Evolutionary conservation across 1,284 basidiomycete species (phyloP).

Genomic region (Cerioporus squamosus): DNA sequence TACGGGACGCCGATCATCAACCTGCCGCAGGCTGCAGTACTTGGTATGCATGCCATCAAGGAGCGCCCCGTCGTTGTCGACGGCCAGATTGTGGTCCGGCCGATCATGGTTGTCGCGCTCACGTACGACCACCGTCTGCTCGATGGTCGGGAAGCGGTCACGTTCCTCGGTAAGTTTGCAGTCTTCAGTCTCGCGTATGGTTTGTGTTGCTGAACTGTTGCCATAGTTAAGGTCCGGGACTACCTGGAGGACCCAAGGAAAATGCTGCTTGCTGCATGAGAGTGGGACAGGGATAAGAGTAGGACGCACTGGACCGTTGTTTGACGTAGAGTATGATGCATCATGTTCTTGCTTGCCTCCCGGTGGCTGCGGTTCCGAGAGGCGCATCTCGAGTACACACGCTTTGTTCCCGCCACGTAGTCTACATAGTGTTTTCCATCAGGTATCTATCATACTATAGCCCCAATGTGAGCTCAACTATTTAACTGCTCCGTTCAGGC

Average conservation of each 20-base stretch:
- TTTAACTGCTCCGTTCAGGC: no score
- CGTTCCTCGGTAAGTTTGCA: slow-evolving; percentile 85
- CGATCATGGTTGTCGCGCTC: slow-evolving; percentile 94
- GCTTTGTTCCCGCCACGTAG: no score
- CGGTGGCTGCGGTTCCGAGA: no score
- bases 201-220: background rate
- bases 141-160: slow-evolving; percentile 96
- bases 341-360: no score
- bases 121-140: slow-evolving; percentile 97
- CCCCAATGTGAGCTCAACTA: no score
- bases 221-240: slow-evolving; percentile 69
- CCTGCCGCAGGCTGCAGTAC: slow-evolving; percentile 92
- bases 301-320: no score
- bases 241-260: slow-evolving; percentile 71
- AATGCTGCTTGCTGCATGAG: slow-evolving; percentile 53
- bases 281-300: background rate
- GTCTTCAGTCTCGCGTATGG: background rate
- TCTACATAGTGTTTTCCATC: no score
- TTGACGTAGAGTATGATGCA: no score
- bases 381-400: no score
- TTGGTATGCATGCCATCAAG: slow-evolving; percentile 98
- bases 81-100: slow-evolving; percentile 94
- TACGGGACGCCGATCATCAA: slow-evolving; percentile 99
- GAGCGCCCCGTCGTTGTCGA: slow-evolving; percentile 93
- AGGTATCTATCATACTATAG: no score